phyloP scores from a whole-genome alignment of 495 filamentous ascomycete genomes.

The Emericellopsis terricola region DNA sequence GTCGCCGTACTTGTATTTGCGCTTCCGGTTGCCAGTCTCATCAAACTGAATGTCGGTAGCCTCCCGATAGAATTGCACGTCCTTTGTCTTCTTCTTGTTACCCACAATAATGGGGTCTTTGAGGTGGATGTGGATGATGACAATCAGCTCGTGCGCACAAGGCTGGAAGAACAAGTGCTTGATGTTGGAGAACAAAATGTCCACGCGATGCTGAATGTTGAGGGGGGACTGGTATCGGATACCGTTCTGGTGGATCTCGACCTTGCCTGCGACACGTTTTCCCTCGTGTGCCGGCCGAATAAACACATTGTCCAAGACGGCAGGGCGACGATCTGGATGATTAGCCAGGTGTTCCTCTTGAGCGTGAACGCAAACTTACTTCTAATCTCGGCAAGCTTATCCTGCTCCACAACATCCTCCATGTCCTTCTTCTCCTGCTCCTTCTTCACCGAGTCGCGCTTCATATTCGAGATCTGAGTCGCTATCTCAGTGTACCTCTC shows the following conservation, averaged over 20 bases:
- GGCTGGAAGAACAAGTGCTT: slow-evolving; percentile 99
- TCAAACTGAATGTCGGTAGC: slow-evolving; percentile 98
- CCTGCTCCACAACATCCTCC: slow-evolving; percentile 99
- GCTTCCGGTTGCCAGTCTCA: slow-evolving; percentile 93
- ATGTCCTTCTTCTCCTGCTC: slow-evolving; percentile 99
- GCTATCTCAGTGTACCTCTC: slow-evolving; percentile 77
- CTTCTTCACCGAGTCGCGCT: slow-evolving; percentile 71
- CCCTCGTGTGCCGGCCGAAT: slow-evolving; percentile 88
- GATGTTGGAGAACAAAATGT: slow-evolving; percentile 95
- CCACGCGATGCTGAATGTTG: slow-evolving; percentile 62
- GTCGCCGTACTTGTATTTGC: slow-evolving; percentile 95
- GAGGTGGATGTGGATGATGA: slow-evolving; percentile 93
- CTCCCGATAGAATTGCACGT: slow-evolving; percentile 96
- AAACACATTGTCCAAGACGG: slow-evolving; percentile 75
- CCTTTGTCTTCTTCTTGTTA: slow-evolving; percentile 90
- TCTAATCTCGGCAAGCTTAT: slow-evolving; percentile 82
- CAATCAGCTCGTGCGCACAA: slow-evolving; percentile 85
- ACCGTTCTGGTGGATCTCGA: slow-evolving; percentile 98
- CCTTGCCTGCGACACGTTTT: slow-evolving; percentile 84
- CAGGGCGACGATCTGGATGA: slow-evolving; percentile 60
- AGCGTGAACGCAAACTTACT: no score
- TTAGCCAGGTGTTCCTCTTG: no score
- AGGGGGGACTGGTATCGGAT: slow-evolving; percentile 86
- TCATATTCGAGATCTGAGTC: slow-evolving; percentile 79
- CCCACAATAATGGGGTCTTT: slow-evolving; percentile 97